phyloP scores from a whole-genome alignment of 768 basidiomycete genomes.

The Filobasidium wieringae region DNA sequence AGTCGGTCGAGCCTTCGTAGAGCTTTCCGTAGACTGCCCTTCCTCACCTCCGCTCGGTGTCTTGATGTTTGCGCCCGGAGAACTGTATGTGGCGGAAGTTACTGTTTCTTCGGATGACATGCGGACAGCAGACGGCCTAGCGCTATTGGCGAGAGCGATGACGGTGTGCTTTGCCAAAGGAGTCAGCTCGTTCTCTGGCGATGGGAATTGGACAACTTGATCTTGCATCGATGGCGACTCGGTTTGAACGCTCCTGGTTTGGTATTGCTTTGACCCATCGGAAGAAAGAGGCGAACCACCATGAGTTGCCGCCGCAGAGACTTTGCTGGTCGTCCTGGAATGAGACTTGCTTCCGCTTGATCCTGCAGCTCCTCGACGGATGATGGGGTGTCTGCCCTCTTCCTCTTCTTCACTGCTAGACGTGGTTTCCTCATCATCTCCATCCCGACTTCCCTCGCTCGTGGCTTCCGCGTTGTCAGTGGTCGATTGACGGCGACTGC shows the following conservation, averaged over 20 bases:
- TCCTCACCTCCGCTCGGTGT: background rate
- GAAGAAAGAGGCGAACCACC: background rate
- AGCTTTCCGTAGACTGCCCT: background rate
- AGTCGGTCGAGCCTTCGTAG: background rate
- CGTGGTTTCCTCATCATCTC: constrained; percentile 44
- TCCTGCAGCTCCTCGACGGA: background rate
- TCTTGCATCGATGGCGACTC: constrained; percentile 7
- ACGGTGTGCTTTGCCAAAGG: background rate
- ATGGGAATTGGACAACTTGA: constrained; percentile 1
- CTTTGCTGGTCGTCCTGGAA: background rate
- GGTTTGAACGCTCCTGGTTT: constrained; percentile 5
- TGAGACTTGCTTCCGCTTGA: background rate
- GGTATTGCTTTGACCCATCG: background rate
- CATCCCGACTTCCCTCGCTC: constrained; percentile 33
- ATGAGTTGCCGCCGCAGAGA: background rate
- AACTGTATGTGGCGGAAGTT: background rate
- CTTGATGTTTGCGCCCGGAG: background rate
- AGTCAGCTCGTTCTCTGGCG: background rate
- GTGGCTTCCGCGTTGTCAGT: background rate
- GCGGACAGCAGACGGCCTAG: background rate
- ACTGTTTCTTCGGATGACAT: background rate
- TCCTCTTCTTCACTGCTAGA: constrained; percentile 25
- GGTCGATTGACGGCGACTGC: background rate
- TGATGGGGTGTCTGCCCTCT: constrained; percentile 6
- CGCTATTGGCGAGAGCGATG: background rate